Base-by-base conservation (phyloP, 495 filamentous ascomycete genomes). In the Neurospora sp. region DNA sequence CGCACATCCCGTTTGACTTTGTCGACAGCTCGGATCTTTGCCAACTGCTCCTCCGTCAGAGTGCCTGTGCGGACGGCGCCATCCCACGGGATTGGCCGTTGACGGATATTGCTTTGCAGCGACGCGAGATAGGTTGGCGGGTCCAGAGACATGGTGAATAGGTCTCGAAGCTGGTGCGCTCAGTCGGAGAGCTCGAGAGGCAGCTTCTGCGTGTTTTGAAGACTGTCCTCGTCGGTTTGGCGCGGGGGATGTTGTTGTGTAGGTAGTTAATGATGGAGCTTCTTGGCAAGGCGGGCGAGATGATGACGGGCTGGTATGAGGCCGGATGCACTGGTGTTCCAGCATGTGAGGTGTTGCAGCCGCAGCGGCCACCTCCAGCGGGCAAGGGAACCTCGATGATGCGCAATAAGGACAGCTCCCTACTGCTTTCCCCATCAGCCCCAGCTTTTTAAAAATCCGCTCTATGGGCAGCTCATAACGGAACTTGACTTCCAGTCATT, bases 11-110 rank as follows among this genome's bases (percentile, higher is more conserved):
- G 94, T 76, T 93, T 91, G 75, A 96, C 94, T 84, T 98, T 99
- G 82, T 98, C 96, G 76, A 98, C 93, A 69, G 96, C 93, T 83
- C 96, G 94, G 85, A 99, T 98, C 86, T 93, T 94, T 85, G 92
- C 94, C 77, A 98, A 87, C 79, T 99, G 94, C 71, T 92, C 90
- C 75, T 98, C 96, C 69, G 94, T 97, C 83, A 99, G 93, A 78
- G 93, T 95, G 76, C 93, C 92, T 78, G 93, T 93, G 81, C 96
- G 91, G 76, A 96, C 93, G 77, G 96, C 94, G 74, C 96, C 96
- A 81, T 98, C 96, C 96, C 96, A 99, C 65, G 95, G 94, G 80
- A 99, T 97, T 76, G 94, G 95, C 71, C 96, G 88, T 74, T 90
- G 89, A 76, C 96, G 92, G 79, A 97, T 97, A 84, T 98, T 98